Conservation (phyloP, 495 filamentous ascomycete species). For the Lasiosphaeriaceae sp. region DNA sequence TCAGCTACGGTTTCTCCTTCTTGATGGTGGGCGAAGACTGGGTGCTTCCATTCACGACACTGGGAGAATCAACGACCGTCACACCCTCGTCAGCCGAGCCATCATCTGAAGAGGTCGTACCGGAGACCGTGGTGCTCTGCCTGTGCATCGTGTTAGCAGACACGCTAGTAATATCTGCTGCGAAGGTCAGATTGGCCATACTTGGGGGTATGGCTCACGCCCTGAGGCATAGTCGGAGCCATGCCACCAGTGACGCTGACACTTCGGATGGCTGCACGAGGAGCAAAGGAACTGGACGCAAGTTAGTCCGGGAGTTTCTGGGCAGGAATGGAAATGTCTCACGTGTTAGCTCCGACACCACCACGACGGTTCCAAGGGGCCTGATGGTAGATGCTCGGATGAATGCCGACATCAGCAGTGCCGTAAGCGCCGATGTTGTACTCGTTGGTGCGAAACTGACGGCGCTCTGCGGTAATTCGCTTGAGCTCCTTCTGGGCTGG, state of each 20-base stretch:
- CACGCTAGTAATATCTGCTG: conserved; percentile 6
- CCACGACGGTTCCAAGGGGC: conserved; percentile 30
- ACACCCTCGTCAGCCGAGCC: conserved; percentile 43
- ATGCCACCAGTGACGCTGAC: conserved; percentile 11
- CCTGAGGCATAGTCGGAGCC: conserved; percentile 14
- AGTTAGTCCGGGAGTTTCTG: too few species aligned
- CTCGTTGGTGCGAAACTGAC: conserved; percentile 90
- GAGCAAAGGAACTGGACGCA: conserved; percentile 19
- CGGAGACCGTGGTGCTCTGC: conserved; percentile 21
- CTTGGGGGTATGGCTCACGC: conserved; percentile 21
- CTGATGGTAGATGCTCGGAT: conserved; percentile 40
- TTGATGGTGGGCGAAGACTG: conserved; percentile 48
- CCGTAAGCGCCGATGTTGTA: conserved; percentile 71
- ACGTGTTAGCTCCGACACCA: conserved; percentile 25
- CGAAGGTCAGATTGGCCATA: conserved; percentile 15
- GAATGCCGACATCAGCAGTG: conserved; percentile 48
- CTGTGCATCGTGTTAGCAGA: conserved; percentile 29
- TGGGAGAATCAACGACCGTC: conserved; percentile 49
- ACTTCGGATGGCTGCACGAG: conserved; percentile 20
- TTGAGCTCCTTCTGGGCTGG: conserved; percentile 94
- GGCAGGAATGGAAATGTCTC: not conserved
- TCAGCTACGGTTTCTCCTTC: conserved; percentile 34
- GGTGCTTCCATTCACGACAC: conserved; percentile 45
- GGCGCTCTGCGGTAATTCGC: conserved; percentile 84
- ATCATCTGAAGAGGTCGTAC: conserved; percentile 36